Conservation (phyloP, 257 asterid genomes). For the Jacaranda copaia region DNA sequence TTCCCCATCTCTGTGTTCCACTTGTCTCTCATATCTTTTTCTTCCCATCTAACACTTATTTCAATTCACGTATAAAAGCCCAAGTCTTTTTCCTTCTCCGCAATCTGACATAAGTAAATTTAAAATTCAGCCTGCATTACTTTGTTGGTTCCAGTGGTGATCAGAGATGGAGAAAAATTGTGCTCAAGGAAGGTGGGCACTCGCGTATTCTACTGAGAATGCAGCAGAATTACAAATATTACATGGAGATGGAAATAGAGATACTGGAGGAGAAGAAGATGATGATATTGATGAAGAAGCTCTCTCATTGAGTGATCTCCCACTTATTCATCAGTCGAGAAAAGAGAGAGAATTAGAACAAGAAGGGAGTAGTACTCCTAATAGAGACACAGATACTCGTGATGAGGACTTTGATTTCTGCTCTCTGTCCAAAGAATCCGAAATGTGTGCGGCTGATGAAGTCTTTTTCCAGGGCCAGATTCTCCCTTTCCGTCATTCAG, state of each 20-base stretch:
- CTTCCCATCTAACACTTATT: constrained; percentile 7
- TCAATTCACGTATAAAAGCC: constrained; percentile 32
- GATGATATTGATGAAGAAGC: constrained; percentile 56
- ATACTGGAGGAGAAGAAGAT: constrained; percentile 54
- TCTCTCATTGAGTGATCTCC: constrained; percentile 83
- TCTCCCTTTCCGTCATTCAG: constrained; percentile 70
- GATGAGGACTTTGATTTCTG: constrained; percentile 76
- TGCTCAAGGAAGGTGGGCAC: constrained; percentile 30
- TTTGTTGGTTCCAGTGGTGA: background rate
- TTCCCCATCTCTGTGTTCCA: constrained; percentile 41
- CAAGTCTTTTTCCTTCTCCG: background rate
- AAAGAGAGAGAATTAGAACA: constrained; percentile 32
- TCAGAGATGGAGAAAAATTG: constrained; percentile 31
- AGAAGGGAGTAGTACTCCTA: constrained; percentile 1
- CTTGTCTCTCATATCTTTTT: constrained; percentile 40
- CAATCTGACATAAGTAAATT: background rate
- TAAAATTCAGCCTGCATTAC: background rate
- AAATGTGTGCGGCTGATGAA: constrained; percentile 89
- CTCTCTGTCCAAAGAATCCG: constrained; percentile 50
- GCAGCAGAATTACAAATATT: background rate
- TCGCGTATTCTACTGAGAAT: constrained; percentile 10
- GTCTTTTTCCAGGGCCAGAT: constrained; percentile 82
- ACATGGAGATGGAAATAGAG: too few species aligned
- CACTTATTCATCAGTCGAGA: constrained; percentile 44
- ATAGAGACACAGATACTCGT: constrained; percentile 1